These are phyloP conservation scores for Naegleria gruberi DNA, from an alignment of 208 protist genomes.

Conservation along the genomic window DNA sequence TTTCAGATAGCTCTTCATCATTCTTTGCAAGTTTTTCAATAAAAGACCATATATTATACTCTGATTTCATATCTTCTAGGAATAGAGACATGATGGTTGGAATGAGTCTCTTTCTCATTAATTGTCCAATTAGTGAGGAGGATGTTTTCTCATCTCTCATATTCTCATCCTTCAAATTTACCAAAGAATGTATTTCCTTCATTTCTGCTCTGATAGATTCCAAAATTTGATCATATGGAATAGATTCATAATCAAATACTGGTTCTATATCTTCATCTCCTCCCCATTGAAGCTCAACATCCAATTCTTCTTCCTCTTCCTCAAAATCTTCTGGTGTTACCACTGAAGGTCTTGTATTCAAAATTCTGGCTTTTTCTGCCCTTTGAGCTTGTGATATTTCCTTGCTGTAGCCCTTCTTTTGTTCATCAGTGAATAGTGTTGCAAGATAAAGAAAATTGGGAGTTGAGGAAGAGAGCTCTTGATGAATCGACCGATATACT, in stretches of 20 bases:
- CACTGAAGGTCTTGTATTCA: neutral
- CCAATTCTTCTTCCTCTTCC: neutral
- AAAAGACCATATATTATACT: neutral
- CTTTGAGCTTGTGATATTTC: neutral
- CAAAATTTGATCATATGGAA: neutral
- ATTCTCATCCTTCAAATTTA: neutral
- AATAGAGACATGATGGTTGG: neutral
- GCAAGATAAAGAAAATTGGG: neutral
- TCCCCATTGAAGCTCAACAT: neutral
- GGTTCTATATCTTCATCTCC: neutral
- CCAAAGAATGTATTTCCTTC: neutral
- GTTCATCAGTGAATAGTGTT: neutral
- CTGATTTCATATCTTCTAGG: neutral
- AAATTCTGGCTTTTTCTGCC: neutral
- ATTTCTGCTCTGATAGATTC: neutral
- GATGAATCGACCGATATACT: neutral
- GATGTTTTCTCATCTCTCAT: neutral
- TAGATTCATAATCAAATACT: neutral
- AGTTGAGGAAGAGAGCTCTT: neutral
- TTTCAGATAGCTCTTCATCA: neutral
- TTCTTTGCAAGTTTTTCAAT: neutral
- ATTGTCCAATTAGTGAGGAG: neutral
- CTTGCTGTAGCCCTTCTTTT: neutral
- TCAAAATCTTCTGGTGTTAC: too few relatives aligned
- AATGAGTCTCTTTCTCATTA: neutral